Evolutionary conservation across 805 yeast species (phyloP), one percentile per base, ranked within the genome.

Genomic region (Nakazawaea ambrosiae): DNA sequence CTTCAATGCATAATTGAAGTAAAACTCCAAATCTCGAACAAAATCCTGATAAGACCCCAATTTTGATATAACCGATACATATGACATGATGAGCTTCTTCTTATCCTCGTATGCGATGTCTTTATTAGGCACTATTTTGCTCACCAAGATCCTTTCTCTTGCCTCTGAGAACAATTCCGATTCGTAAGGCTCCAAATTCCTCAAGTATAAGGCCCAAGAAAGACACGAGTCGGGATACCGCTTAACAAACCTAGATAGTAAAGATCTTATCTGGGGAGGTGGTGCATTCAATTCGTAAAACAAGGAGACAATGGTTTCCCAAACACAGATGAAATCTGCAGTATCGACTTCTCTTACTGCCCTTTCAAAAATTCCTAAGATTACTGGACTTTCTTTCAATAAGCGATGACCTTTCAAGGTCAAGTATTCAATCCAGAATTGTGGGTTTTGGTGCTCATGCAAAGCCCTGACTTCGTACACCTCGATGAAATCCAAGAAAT

Each of bases 341-440:
- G 34, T 41, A 15, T 28, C 31, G 5, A 9, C 24, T 16, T 16
- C 25, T 16, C 32, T 23, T 7, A 57, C 33, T 5, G 66, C 54
- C 41, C 71, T 43, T 43, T 57, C 57, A 41, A 66, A 61, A 1
- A 59, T 42, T 1, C 56, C 28, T 15, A 30, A 40, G 3, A 53
- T 5, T 3, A 54, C 5, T 39, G 12, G 19, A 11, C 27, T 10
- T n/a, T 36, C 17, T 32, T 31, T 31, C 22, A 27, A 11, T 42
- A 31, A 14, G 35, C 50, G 58, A 30, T 51, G 49, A 18, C 43
- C 45, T 9, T 62, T 55, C 25, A 43, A 49, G 4, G 49, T 43
- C 40, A 68, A 46, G 42, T 68, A 66, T 5, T 47, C 45, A 10
- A 54, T 41, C 68, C 70, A 67, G 8, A 46, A 27, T 3, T 37